Evolutionary conservation across 768 basidiomycete genomes (phyloP).

Genomic region (Astraeus odoratus): DNA sequence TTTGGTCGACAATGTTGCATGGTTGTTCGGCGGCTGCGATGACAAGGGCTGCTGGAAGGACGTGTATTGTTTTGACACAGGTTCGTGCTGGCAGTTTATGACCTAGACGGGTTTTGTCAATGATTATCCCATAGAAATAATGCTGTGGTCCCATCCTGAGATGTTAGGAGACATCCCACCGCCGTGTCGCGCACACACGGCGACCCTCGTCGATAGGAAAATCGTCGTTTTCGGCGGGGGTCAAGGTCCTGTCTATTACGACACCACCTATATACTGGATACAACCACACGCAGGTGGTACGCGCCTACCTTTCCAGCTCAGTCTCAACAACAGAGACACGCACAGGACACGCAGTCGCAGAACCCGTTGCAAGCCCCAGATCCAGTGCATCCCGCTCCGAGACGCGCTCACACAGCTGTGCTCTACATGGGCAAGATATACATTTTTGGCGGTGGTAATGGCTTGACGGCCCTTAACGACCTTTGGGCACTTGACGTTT

Average conservation of each 20-base stretch:
- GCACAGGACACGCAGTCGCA: conserved; percentile 1
- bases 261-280: conserved; percentile 77
- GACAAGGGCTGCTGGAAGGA: conserved; percentile 69
- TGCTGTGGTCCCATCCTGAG: conserved; percentile 82
- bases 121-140: conserved; percentile 51
- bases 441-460: conserved; percentile 92
- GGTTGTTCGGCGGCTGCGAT: conserved; percentile 89
- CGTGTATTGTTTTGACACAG: conserved; percentile 80
- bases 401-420: conserved; percentile 88
- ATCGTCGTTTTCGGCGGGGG: conserved; percentile 87
- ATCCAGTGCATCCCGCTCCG: conserved; percentile 41
- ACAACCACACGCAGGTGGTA: conserved; percentile 67
- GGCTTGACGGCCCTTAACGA: conserved; percentile 87
- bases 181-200: conserved; percentile 82
- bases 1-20: conserved; percentile 73
- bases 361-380: conserved; percentile 5
- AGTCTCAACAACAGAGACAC: conserved; percentile 3
- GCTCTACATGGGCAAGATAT: conserved; percentile 61
- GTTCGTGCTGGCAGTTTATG: conserved; percentile 31
- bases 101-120: not conserved
- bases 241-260: conserved; percentile 74
- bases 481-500: conserved; percentile 79
- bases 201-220: conserved; percentile 73
- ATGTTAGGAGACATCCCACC: conserved; percentile 74
- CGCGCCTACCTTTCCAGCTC: conserved; percentile 32